Percentiles rank a stretch among this genome's conserved stretches.
phyloP scores from a whole-genome alignment of 2,329 filamentous ascomycete species.

The Teratosphaeria epicoccoides region DNA sequence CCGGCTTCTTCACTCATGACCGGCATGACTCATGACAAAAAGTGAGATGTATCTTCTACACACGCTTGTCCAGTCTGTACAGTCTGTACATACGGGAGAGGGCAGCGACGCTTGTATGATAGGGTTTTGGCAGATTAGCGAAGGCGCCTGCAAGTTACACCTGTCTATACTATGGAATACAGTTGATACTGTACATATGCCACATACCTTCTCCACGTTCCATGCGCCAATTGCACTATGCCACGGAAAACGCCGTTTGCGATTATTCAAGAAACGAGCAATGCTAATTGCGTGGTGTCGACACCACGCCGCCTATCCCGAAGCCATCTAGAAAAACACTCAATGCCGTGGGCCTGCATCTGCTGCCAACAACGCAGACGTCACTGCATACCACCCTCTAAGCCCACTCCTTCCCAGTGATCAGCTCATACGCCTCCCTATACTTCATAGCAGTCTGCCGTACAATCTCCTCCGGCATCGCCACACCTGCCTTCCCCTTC shows the following conservation, averaged over 20 bases:
- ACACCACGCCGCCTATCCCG: not conserved
- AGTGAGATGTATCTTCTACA: not conserved
- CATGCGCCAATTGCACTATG: not conserved
- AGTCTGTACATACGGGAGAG: not conserved
- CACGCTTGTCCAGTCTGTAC: not conserved
- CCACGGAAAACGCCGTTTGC: not conserved
- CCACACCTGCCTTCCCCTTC: constrained; percentile 63
- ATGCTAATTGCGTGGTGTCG: not conserved
- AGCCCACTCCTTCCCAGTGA: constrained; percentile 28
- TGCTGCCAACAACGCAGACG: not conserved
- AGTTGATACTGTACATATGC: not conserved
- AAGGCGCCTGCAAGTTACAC: not conserved
- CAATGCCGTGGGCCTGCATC: not conserved
- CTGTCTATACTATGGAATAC: not conserved
- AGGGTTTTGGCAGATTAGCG: not conserved
- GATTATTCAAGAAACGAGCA: not conserved
- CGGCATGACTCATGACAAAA: not conserved
- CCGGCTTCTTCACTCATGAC: not conserved
- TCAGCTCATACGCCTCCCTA: constrained; percentile 59
- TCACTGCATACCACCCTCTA: not conserved
- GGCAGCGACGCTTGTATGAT: not conserved
- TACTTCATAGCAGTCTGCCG: constrained; percentile 62
- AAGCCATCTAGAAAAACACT: not conserved
- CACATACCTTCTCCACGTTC: not conserved
- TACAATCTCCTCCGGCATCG: constrained; percentile 62